Conservation (phyloP, 78 protist species). For the Dictyostelium brefeldianum region DNA sequence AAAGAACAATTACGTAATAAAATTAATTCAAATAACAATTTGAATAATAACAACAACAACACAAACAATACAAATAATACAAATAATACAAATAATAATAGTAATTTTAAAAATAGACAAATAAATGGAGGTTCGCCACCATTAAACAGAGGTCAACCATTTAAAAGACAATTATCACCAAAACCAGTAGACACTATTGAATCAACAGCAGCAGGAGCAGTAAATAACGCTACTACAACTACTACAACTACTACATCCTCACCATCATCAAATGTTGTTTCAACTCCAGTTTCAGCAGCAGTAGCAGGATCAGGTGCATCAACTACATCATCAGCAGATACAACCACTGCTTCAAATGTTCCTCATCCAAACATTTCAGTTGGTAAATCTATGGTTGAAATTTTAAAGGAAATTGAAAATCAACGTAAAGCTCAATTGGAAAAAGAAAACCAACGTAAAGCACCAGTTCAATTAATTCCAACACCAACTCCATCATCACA, state of each 20-base stretch:
- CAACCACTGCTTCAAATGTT: not conserved
- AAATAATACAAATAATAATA: not conserved
- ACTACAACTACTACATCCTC: not conserved
- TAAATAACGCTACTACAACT: not conserved
- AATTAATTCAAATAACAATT: conserved; percentile 10
- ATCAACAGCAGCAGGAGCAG: not conserved
- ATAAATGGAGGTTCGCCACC: conserved; percentile 8
- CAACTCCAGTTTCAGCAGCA: conserved; percentile 14
- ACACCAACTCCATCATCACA: not conserved
- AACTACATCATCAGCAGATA: conserved; percentile 12
- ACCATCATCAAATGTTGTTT: not conserved
- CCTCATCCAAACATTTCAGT: not conserved
- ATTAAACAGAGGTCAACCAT: not conserved
- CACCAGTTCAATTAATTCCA: not conserved
- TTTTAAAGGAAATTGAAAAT: conserved; percentile 12
- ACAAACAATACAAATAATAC: not conserved
- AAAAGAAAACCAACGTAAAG: not conserved
- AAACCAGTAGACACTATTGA: conserved; percentile 19
- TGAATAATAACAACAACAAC: not conserved
- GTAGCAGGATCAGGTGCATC: not conserved
- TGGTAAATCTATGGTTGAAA: conserved; percentile 38
- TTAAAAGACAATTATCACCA: conserved; percentile 15
- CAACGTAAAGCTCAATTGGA: conserved; percentile 20
- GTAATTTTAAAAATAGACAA: conserved; percentile 17
- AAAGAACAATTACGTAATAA: conserved; percentile 29